phyloP scores from a whole-genome alignment of 768 basidiomycete species.

The Rhizopogon sp. region DNA sequence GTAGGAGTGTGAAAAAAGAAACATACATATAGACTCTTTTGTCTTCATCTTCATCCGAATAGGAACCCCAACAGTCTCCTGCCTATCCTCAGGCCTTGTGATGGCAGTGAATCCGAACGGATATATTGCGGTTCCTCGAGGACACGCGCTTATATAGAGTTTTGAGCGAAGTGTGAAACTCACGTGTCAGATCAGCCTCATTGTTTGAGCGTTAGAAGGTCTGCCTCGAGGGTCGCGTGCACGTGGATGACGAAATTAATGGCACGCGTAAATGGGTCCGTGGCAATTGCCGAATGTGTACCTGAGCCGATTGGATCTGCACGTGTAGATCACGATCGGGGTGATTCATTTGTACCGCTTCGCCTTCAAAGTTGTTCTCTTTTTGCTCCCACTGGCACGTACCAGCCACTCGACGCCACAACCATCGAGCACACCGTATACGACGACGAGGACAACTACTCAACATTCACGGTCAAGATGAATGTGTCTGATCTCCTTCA shows the following conservation, averaged over 20 bases:
- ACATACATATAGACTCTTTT: too few species aligned
- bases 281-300: not conserved
- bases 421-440: not conserved
- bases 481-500: conserved; percentile 68
- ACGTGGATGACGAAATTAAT: not conserved
- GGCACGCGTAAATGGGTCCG: not conserved
- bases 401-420: not conserved
- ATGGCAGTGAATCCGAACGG: too few species aligned
- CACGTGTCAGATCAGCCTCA: too few species aligned
- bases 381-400: not conserved
- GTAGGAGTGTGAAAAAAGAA: too few species aligned
- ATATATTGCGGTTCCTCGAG: too few species aligned
- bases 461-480: conserved; percentile 30
- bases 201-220: too few species aligned
- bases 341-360: conserved; percentile 2
- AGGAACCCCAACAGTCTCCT: too few species aligned
- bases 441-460: not conserved
- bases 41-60: too few species aligned
- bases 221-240: not conserved
- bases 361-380: not conserved
- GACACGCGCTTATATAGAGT: too few species aligned
- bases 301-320: not conserved
- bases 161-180: too few species aligned
- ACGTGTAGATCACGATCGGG: conserved; percentile 3
- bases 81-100: too few species aligned